These are phyloP conservation scores for Gracilariopsis chorda DNA, from an alignment of 23 red algal genomes.

Conservation along the genomic window DNA sequence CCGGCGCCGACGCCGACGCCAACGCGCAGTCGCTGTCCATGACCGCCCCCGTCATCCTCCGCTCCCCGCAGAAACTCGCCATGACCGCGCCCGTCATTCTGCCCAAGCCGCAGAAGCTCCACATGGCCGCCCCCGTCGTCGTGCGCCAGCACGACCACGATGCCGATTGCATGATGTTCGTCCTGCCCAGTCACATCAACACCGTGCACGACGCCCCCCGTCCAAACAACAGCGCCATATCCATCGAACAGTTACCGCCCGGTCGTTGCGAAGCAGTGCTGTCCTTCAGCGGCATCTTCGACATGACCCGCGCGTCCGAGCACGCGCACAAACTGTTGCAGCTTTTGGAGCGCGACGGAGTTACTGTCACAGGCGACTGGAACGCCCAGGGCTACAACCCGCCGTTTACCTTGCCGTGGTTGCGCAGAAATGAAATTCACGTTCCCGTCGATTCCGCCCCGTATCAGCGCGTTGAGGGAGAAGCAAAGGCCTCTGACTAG, in stretches of 20 bases:
- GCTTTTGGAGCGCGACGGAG: slow-evolving; percentile 28
- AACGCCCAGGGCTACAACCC: slow-evolving; percentile 84
- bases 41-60: slow-evolving; percentile 23
- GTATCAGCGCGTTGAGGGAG: background rate
- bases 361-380: slow-evolving; percentile 68
- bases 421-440: slow-evolving; percentile 81
- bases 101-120: background rate
- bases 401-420: slow-evolving; percentile 86
- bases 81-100: slow-evolving; percentile 92
- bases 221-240: slow-evolving; percentile 70
- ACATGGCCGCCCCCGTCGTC: background rate
- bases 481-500: background rate
- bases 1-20: background rate
- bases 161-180: slow-evolving; percentile 74
- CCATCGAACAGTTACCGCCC: slow-evolving; percentile 31
- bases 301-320: slow-evolving; percentile 3
- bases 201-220: slow-evolving; percentile 65
- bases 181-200: slow-evolving; percentile 78
- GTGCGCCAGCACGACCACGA: background rate
- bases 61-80: slow-evolving; percentile 43
- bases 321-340: slow-evolving; percentile 40
- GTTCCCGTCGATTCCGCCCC: slow-evolving; percentile 65
- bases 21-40: background rate
- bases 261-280: slow-evolving; percentile 63
- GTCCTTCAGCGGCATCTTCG: slow-evolving; percentile 43